Conservation (phyloP, 1,284 basidiomycete genomes). For the Takashimella koratensis region DNA sequence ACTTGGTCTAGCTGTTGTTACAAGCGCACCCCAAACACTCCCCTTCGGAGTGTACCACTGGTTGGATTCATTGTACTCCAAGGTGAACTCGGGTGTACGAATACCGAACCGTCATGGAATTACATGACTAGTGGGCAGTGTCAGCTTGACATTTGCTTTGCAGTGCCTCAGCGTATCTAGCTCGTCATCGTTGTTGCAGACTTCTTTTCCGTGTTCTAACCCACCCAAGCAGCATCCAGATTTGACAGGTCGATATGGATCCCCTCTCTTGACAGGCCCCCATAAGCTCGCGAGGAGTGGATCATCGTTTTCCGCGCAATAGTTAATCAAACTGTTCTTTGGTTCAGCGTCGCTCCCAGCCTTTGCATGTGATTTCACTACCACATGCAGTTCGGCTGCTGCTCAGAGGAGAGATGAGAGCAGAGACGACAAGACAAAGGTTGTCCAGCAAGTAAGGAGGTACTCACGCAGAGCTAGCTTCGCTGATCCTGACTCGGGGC, state of each 20-base stretch:
- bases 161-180: no score
- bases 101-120: not conserved
- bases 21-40: no score
- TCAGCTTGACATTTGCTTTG: not conserved
- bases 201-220: no score
- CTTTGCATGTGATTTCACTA: not conserved
- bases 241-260: conserved; percentile 78
- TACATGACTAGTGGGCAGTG: not conserved
- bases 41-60: no score
- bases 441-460: not conserved
- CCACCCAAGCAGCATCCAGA: no score
- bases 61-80: no score
- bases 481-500: conserved; percentile 81
- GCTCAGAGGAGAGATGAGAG: not conserved
- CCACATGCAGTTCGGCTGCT: not conserved
- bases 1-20: no score
- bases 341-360: conserved; percentile 1
- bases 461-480: conserved; percentile 80
- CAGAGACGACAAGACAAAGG: not conserved
- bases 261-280: conserved; percentile 83
- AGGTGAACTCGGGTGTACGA: no score
- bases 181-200: no score
- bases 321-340: conserved; percentile 70
- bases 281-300: conserved; percentile 84
- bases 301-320: conserved; percentile 85